Evolutionary conservation across 148 eudicot genomes (phyloP), one percentile per base, ranked within the genome.

Genomic region (Chenopodium formosanum): DNA sequence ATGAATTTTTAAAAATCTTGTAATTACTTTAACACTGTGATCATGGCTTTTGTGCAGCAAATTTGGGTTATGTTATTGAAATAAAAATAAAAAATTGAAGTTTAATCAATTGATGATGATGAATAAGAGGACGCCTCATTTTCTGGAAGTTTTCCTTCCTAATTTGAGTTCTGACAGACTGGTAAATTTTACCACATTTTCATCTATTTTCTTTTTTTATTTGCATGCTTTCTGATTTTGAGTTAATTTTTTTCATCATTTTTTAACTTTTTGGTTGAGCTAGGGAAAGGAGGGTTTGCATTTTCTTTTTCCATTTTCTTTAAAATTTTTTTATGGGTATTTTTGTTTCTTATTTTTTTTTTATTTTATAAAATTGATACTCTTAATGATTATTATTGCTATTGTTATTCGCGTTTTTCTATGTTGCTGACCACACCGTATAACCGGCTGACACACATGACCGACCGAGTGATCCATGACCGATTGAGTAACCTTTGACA

Each of bases 111-210:
- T 73, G 34, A 62, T 53, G 58, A 89, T 88, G 88, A 79, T 76
- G 84, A 76, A 73, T 80, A 32, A 64, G 27, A 90, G 80, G 67
- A 85, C 79, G 75, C 91, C 92, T 86, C 90, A 87, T 86, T 92
- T 92, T 77, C 74, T 89, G 65, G 85, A 88, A 80, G 86, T 83
- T 76, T 92, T 89, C 74, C 84, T 90, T 73, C 91, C 93, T 47
- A 74, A 87, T 77, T 80, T 84, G 19, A 81, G 89, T 82, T 90
- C 92, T 64, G 75, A 87, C 11, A 79, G 84, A 25, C 87, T 89
- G 88, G 90, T 87, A 86, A 60, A n/a, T 27, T 44, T 16, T 58
- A 6, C 58, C 56, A 12, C 70, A 37, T 73, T 63, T 56, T 56
- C 76, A 66, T 20, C 64, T 14, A 7, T 62, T 78, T 81, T 9